Conservation (phyloP, 2,329 filamentous ascomycete genomes). For the Monosporascus sp. region DNA sequence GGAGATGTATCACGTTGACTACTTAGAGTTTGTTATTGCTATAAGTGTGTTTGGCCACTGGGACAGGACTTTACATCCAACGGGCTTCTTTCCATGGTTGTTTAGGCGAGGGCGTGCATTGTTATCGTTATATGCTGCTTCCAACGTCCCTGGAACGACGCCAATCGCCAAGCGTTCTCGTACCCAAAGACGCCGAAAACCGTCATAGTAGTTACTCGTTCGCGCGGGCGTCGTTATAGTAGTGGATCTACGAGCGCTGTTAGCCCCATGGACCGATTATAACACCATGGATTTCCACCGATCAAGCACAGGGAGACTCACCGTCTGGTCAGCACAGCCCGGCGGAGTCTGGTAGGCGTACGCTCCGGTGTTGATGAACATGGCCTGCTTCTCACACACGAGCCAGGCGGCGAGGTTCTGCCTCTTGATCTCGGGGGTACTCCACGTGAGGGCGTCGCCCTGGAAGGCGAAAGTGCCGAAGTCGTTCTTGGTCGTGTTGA, state of each 20-base stretch:
- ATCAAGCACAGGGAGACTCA: constrained; percentile 24
- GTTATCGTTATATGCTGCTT: too few relatives aligned
- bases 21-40: too few relatives aligned
- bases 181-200: too few relatives aligned
- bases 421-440: constrained; percentile 38
- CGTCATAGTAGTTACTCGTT: constrained; percentile 1
- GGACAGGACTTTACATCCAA: too few relatives aligned
- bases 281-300: neutral
- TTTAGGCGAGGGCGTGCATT: too few relatives aligned
- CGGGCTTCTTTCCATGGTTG: too few relatives aligned
- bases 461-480: constrained; percentile 53
- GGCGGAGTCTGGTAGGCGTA: constrained; percentile 53
- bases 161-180: too few relatives aligned
- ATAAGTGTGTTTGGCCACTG: too few relatives aligned
- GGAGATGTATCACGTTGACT: too few relatives aligned
- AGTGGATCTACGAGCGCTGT: constrained; percentile 31
- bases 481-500: constrained; percentile 43
- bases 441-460: constrained; percentile 55
- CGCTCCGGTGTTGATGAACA: constrained; percentile 56
- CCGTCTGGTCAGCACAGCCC: constrained; percentile 55
- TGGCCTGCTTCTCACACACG: constrained; percentile 45
- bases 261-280: neutral
- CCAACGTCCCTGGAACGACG: too few relatives aligned
- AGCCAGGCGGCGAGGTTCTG: constrained; percentile 56
- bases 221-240: constrained; percentile 34